phyloP scores from a whole-genome alignment of 257 asterid species.

The Salvia miltiorrhiza region DNA sequence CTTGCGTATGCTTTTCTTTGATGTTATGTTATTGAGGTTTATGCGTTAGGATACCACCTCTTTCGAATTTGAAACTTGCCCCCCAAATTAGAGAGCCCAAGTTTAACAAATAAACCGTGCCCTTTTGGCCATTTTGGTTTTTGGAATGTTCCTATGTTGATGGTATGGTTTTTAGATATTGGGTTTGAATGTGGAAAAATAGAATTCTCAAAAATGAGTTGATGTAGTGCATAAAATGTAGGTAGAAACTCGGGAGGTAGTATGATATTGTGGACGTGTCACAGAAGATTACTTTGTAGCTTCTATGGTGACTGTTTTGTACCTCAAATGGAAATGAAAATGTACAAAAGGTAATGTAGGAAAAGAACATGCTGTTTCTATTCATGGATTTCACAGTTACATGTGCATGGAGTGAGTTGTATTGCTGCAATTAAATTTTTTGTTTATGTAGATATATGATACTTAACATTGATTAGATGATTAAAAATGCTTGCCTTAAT shows the following conservation, averaged over 20 bases:
- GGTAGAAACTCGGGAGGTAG: background rate
- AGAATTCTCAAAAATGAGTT: background rate
- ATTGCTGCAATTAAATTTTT: background rate
- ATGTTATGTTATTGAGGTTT: no score
- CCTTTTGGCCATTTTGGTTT: background rate
- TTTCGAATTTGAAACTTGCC: background rate
- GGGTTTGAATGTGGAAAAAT: background rate
- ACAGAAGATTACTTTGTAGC: background rate
- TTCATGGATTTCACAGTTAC: background rate
- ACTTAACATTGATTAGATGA: background rate
- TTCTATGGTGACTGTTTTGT: constrained; percentile 2
- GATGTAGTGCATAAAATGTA: constrained; percentile 15
- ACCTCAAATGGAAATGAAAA: background rate
- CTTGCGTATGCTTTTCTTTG: no score
- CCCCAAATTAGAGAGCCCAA: background rate
- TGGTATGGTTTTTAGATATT: background rate
- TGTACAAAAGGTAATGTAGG: background rate
- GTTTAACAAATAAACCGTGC: no score
- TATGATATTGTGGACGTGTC: background rate
- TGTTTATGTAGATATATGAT: background rate
- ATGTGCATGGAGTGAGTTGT: background rate
- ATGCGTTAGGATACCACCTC: background rate
- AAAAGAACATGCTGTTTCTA: background rate
- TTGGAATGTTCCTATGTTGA: background rate
- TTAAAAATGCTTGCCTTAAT: background rate